Evolutionary conservation across 805 yeast genomes (phyloP), one percentile per base, ranked within the genome.

Genomic region (Jamesozyma gamospora): DNA sequence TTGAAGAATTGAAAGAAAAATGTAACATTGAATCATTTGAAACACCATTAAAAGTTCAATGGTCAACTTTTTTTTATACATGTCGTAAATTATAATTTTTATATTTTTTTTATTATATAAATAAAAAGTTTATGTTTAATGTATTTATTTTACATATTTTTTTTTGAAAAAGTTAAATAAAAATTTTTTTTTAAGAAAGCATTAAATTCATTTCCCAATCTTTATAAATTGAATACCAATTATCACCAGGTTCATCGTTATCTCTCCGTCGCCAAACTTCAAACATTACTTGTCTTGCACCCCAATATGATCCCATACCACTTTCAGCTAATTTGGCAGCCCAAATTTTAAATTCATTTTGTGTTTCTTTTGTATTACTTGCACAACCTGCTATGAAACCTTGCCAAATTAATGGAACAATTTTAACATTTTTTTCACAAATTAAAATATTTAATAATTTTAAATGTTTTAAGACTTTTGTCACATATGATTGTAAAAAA

Each of bases 361-460:
- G 90, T 28, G 79, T 59, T 28, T 66, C 67, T 1, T 59, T 49
- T 5, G 79, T 74, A 43, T 74, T 71, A 10, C 87, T 80, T 45
- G 82, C 86, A 51, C 92, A 80, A 0, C 94, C 95, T 1, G 90
- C 87, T 33, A 86, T 79, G 49, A 86, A 86, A 0, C 92, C 94
- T 53, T 82, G 90, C 92, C 95, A 86, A 50, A 84, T 77, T 27
- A 84, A 63, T 4, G 96, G 95, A 28, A 80, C 74, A 16, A 80
- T 71, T 1, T 79, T 76, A 19, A 74, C 77, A 16, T 69, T 62
- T 14, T 64, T 58, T 3, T 47, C 45, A 6, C 71, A 70, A 27
- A 79, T 75, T 36, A 83, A 63, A 31, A 58, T 54, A 41, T 77
- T 82, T 40, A 86, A 72, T 41, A 70, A 66, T 50, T 79, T 76